Percentiles rank a stretch among this genome's conserved stretches.
Evolutionary conservation across 2,329 filamentous ascomycete species (phyloP).

Genomic region (Alternaria panax): DNA sequence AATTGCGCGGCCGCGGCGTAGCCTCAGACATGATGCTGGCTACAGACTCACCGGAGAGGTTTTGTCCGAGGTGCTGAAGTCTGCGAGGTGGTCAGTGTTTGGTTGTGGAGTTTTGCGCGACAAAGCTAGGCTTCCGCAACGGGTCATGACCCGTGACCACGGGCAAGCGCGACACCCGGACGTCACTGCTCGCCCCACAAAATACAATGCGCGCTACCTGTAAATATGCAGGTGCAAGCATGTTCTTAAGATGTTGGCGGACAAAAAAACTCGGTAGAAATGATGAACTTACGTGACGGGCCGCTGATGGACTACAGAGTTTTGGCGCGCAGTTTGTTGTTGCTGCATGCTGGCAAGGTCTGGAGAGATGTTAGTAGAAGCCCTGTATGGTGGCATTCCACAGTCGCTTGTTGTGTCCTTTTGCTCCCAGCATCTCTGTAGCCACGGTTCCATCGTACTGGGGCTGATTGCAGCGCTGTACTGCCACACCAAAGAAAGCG

Average conservation of each 20-base stretch:
- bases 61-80: constrained; percentile 45
- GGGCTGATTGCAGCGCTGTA: not conserved
- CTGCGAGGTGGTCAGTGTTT: constrained; percentile 20
- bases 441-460: not conserved
- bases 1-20: constrained; percentile 54
- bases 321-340: constrained; percentile 53
- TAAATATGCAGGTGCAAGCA: not conserved
- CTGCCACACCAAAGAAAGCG: constrained; percentile 17
- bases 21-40: constrained; percentile 59
- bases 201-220: not conserved
- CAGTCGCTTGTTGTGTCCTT: not conserved
- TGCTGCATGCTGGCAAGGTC: constrained; percentile 59
- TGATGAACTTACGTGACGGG: constrained; percentile 46
- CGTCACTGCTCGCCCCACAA: constrained; percentile 12
- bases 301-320: constrained; percentile 40
- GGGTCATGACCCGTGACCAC: constrained; percentile 35
- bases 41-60: constrained; percentile 54
- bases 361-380: constrained; percentile 26
- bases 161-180: constrained; percentile 19
- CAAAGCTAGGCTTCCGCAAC: constrained; percentile 17
- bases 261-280: not conserved
- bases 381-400: not conserved
- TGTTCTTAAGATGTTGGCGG: not conserved
- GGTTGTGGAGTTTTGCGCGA: constrained; percentile 13
- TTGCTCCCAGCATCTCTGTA: constrained; percentile 1